Conservation (phyloP, 2,329 filamentous ascomycete species). For the Plenodomus biglobosus region DNA sequence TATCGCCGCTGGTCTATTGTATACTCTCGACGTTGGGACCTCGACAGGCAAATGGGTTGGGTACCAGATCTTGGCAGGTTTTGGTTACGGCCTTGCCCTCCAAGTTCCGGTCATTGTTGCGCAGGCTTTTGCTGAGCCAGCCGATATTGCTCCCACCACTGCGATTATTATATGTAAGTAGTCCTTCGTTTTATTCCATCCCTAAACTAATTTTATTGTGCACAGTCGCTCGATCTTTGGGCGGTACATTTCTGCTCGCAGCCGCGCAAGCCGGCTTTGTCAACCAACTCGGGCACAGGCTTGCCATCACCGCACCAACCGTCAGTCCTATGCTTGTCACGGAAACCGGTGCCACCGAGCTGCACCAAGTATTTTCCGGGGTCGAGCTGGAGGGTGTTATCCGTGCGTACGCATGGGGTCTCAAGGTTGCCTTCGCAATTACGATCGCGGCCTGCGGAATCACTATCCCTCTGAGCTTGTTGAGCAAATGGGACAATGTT, state of each 20-base stretch:
- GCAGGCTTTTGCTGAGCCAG: conserved; percentile 46
- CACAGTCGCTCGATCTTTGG: conserved; percentile 67
- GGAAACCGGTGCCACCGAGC: conserved; percentile 57
- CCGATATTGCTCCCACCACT: no score
- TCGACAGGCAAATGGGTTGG: conserved; percentile 42
- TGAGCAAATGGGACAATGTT: neutral
- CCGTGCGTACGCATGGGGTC: conserved; percentile 64
- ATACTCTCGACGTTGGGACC: conserved; percentile 36
- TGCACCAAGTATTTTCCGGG: conserved; percentile 56
- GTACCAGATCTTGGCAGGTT: conserved; percentile 43
- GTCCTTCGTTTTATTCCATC: no score
- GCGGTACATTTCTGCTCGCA: conserved; percentile 66
- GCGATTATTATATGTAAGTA: no score
- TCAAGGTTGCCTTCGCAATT: conserved; percentile 55
- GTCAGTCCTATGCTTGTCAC: conserved; percentile 48
- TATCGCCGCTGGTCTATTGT: conserved; percentile 43
- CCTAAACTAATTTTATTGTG: no score
- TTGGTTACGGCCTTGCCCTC: conserved; percentile 47
- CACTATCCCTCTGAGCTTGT: conserved; percentile 48
- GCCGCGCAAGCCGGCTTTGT: conserved; percentile 69
- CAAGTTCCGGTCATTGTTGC: conserved; percentile 50
- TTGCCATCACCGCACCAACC: conserved; percentile 50
- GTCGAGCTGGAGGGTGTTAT: conserved; percentile 57
- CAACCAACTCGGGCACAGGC: conserved; percentile 60
- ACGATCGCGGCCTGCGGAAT: conserved; percentile 52